These are phyloP conservation scores for Marasmius sp. DNA, from an alignment of 1,284 basidiomycete species.

Conservation along the genomic window DNA sequence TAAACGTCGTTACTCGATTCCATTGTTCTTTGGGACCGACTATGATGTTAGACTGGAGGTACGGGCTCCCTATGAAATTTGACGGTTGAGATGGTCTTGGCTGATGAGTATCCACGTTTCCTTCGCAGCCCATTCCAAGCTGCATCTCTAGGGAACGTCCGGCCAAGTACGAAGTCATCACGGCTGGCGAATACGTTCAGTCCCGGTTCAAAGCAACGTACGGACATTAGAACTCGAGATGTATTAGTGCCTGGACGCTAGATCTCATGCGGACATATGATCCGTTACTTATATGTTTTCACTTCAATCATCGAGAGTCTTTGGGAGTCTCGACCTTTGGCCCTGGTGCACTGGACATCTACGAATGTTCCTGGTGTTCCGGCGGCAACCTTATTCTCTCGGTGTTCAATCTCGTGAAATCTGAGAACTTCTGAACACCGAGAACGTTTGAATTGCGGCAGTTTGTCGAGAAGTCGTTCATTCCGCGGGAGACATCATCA, in stretches of 20 bases:
- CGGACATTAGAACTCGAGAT: constrained; percentile 22
- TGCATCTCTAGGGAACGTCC: constrained; percentile 67
- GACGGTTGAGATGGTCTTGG: neutral
- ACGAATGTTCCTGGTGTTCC: too few relatives aligned
- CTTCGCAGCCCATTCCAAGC: constrained; percentile 60
- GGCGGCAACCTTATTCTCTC: too few relatives aligned
- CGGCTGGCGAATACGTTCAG: constrained; percentile 69
- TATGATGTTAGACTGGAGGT: constrained; percentile 65
- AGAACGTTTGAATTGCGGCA: too few relatives aligned
- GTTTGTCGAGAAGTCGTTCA: too few relatives aligned
- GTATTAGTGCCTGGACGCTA: neutral
- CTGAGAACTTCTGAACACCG: too few relatives aligned
- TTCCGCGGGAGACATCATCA: too few relatives aligned
- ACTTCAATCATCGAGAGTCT: too few relatives aligned
- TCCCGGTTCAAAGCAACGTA: constrained; percentile 58
- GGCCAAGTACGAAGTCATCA: constrained; percentile 61
- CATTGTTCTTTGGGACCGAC: constrained; percentile 67
- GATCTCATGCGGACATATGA: neutral
- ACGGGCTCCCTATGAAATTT: constrained; percentile 7
- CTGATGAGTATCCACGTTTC: constrained; percentile 6
- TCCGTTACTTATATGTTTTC: too few relatives aligned
- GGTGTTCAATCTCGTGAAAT: too few relatives aligned
- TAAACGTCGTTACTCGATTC: constrained; percentile 65
- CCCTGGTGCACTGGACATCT: too few relatives aligned
- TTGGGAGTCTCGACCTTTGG: too few relatives aligned